Percentiles rank a stretch among this genome's conserved stretches.
These are phyloP conservation scores for Fragilariopsis cylindrus DNA, from an alignment of 108 stramenopile species.

Conservation along the genomic window DNA sequence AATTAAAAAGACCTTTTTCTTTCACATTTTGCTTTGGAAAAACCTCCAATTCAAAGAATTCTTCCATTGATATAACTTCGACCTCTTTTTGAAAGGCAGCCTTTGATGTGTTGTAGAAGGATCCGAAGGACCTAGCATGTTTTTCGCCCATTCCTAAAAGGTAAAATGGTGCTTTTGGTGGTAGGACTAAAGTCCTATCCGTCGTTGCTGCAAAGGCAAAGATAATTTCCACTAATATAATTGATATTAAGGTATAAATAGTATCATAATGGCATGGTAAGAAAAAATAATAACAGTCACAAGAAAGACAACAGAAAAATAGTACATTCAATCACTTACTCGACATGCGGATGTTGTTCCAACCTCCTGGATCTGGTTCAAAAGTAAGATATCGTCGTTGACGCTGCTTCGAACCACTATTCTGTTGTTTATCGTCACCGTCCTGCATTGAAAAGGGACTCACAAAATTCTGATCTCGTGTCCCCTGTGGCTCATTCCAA, in stretches of 20 bases:
- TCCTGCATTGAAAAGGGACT: slow-evolving; percentile 50
- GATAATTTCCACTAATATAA: slow-evolving; percentile 73
- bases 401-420: not conserved
- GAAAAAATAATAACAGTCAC: no score
- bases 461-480: slow-evolving; percentile 45
- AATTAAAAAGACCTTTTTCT: slow-evolving; percentile 15
- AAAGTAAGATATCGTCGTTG: slow-evolving; percentile 54
- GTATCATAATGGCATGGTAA: no score
- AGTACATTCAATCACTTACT: not conserved
- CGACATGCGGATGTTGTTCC: slow-evolving; percentile 64
- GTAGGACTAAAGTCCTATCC: slow-evolving; percentile 84
- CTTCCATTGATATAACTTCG: slow-evolving; percentile 51
- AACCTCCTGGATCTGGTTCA: slow-evolving; percentile 77
- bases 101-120: slow-evolving; percentile 44
- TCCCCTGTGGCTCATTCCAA: slow-evolving; percentile 81
- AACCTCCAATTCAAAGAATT: slow-evolving; percentile 54
- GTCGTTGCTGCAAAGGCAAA: slow-evolving; percentile 78
- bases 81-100: slow-evolving; percentile 40
- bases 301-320: no score
- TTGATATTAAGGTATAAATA: slow-evolving; percentile 38
- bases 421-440: not conserved
- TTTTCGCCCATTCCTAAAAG: slow-evolving; percentile 53
- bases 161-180: slow-evolving; percentile 83
- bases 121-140: slow-evolving; percentile 44
- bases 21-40: not conserved